Percentiles rank a stretch among this genome's conserved stretches.
These are phyloP conservation scores for Trichoderma brevicompactum DNA, from an alignment of 2,329 filamentous ascomycete species.

Conservation along the genomic window DNA sequence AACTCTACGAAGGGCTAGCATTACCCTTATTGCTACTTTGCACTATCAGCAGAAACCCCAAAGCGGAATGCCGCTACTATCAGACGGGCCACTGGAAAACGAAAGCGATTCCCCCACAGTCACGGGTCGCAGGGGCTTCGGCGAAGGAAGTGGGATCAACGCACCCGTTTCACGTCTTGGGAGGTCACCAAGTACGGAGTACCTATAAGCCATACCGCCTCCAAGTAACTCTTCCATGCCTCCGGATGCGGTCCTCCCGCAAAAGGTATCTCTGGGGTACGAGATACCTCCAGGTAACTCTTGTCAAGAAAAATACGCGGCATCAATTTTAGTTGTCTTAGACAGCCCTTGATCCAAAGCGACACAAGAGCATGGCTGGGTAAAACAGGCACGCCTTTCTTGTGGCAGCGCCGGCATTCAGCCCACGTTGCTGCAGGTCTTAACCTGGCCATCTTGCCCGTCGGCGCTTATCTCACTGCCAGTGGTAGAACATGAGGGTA, in stretches of 20 bases:
- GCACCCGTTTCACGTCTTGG: constrained; percentile 9
- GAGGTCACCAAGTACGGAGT: too few relatives aligned
- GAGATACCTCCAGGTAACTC: too few relatives aligned
- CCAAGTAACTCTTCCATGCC: too few relatives aligned
- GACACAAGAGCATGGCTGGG: constrained; percentile 9
- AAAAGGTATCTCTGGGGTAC: too few relatives aligned
- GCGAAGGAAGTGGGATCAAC: constrained; percentile 27
- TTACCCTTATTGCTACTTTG: too few relatives aligned
- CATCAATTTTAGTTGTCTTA: constrained; percentile 1
- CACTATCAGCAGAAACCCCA: too few relatives aligned
- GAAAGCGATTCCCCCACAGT: constrained; percentile 1
- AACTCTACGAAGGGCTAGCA: too few relatives aligned
- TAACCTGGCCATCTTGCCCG: constrained; percentile 8
- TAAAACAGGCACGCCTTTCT: constrained; percentile 3
- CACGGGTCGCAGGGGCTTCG: constrained; percentile 22
- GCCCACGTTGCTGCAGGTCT: constrained; percentile 21
- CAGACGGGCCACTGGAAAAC: not conserved
- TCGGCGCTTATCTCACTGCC: constrained; percentile 28
- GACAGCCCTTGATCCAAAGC: constrained; percentile 13
- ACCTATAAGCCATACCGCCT: too few relatives aligned
- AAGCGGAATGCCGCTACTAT: not conserved
- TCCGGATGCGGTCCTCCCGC: not conserved
- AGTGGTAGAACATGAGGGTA: constrained; percentile 15
- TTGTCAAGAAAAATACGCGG: too few relatives aligned
- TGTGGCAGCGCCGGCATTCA: constrained; percentile 7